These are phyloP conservation scores for Xerocomellus chrysenteron DNA, from an alignment of 768 basidiomycete species.

Conservation along the genomic window DNA sequence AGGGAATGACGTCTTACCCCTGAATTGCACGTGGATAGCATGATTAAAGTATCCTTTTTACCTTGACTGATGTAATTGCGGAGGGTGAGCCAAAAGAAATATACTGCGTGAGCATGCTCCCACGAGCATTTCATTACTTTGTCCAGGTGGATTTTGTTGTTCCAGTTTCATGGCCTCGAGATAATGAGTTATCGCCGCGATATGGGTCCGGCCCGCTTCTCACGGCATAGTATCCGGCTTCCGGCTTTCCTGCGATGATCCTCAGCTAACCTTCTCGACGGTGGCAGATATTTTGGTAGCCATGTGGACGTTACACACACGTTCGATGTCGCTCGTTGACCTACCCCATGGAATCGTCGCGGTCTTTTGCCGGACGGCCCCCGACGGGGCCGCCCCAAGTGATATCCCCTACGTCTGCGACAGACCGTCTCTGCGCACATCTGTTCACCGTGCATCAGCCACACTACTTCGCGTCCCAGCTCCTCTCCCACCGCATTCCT, in stretches of 20 bases:
- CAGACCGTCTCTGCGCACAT: too few relatives aligned
- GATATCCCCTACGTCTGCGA: constrained; percentile 20
- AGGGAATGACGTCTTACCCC: background rate
- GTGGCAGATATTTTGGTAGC: background rate
- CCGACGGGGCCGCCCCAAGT: constrained; percentile 12
- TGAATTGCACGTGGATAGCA: constrained; percentile 22
- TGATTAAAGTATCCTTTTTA: constrained; percentile 4
- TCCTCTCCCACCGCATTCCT: constrained; percentile 26
- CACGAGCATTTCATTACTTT: background rate
- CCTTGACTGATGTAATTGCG: background rate
- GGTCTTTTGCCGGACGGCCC: constrained; percentile 7
- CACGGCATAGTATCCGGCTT: background rate
- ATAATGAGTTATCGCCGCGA: background rate
- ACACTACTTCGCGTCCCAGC: constrained; percentile 6
- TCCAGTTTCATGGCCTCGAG: background rate
- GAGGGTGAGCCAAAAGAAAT: background rate
- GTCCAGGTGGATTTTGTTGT: background rate
- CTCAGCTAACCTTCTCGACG: background rate
- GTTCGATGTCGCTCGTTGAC: constrained; percentile 2
- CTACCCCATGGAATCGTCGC: constrained; percentile 19
- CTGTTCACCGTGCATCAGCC: constrained; percentile 21
- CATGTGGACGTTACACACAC: background rate
- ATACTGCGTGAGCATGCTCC: background rate
- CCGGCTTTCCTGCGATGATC: background rate
- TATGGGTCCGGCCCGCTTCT: background rate